Conservation (phyloP, 2,329 filamentous ascomycete genomes). For the Acrocalymma vagum region DNA sequence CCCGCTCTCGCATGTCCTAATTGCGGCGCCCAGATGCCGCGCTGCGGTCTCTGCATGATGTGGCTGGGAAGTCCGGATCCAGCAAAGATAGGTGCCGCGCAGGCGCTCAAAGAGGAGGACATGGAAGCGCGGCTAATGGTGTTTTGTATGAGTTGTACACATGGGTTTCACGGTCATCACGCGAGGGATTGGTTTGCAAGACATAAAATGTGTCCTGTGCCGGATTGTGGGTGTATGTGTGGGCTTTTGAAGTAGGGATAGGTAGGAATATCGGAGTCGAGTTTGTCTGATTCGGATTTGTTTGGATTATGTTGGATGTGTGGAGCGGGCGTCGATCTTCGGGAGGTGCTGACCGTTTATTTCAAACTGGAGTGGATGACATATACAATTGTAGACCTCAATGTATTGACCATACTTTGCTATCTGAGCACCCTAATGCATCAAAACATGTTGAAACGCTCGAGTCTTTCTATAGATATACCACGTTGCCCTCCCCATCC, state of each 20-base stretch:
- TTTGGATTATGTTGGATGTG: too few species aligned
- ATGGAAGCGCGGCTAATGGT: conserved; percentile 64
- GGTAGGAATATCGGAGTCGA: too few species aligned
- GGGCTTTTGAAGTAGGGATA: conserved; percentile 46
- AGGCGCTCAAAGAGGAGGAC: conserved; percentile 52
- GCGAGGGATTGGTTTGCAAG: conserved; percentile 68
- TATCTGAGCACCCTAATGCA: too few species aligned
- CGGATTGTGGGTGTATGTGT: conserved; percentile 64
- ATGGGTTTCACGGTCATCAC: conserved; percentile 71
- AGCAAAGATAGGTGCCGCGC: conserved; percentile 48
- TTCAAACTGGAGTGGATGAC: too few species aligned
- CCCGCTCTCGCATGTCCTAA: conserved; percentile 66
- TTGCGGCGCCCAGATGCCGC: conserved; percentile 69
- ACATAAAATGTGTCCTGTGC: conserved; percentile 63
- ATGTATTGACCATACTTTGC: too few species aligned
- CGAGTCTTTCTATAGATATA: too few species aligned
- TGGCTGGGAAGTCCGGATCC: conserved; percentile 69
- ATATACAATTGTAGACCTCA: too few species aligned
- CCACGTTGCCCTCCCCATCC: too few species aligned
- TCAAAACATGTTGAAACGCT: too few species aligned
- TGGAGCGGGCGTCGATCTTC: too few species aligned
- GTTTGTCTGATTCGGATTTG: too few species aligned
- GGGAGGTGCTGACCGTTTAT: too few species aligned
- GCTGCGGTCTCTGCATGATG: conserved; percentile 68
- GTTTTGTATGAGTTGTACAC: conserved; percentile 70